Conservation (phyloP, 129 eudicot species). For the Oenanthe sinensis region DNA sequence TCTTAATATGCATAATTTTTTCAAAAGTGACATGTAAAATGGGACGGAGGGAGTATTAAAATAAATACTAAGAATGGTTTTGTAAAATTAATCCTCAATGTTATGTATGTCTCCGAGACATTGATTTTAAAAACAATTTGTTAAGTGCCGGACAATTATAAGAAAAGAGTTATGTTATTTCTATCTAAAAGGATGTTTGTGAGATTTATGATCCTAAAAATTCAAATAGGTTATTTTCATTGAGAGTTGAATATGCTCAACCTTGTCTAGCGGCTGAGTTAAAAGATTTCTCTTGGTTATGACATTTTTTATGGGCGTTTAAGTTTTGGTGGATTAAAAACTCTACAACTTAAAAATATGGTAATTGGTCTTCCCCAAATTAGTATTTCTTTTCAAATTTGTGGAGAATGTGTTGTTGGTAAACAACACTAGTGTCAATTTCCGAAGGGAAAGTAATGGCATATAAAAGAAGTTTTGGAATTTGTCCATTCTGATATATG, state of each 20-base stretch:
- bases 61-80: neutral
- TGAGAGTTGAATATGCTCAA: too few relatives aligned
- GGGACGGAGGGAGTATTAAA: too few relatives aligned
- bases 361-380: neutral
- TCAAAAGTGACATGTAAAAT: too few relatives aligned
- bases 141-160: neutral
- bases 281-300: neutral
- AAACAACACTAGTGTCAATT: neutral
- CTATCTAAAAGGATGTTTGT: too few relatives aligned
- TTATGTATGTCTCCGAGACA: neutral
- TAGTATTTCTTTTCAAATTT: neutral
- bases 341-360: neutral
- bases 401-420: constrained; percentile 3
- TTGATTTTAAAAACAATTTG: neutral
- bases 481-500: neutral
- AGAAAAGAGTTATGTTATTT: too few relatives aligned
- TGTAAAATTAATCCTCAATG: neutral
- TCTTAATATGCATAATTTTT: too few relatives aligned
- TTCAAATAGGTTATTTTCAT: too few relatives aligned
- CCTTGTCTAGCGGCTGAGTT: neutral
- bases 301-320: neutral
- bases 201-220: too few relatives aligned
- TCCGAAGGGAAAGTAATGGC: neutral
- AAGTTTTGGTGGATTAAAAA: neutral
- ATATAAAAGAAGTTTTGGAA: neutral